phyloP scores from a whole-genome alignment of 345 rosid genomes.

The Stellera chamaejasme region DNA sequence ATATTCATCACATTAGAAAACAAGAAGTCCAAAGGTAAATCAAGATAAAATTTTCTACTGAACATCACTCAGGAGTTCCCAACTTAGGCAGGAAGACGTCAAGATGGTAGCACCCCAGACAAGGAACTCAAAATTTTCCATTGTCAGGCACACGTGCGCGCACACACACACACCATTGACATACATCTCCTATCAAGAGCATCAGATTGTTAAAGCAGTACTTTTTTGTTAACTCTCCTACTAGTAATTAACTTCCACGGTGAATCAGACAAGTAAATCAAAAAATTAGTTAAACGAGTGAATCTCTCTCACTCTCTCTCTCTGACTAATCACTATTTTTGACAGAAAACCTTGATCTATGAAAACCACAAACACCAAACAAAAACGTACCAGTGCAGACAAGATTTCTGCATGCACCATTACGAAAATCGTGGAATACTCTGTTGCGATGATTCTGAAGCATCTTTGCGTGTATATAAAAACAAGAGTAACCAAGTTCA shows the following conservation, averaged over 20 bases:
- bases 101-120: too few species aligned
- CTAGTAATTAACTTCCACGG: too few species aligned
- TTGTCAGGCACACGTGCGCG: too few species aligned
- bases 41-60: background rate
- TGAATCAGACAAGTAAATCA: too few species aligned
- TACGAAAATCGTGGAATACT: slow-evolving; percentile 99
- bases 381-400: slow-evolving; percentile 85
- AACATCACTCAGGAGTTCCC: background rate
- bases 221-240: too few species aligned
- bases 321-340: background rate
- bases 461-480: slow-evolving; percentile 98
- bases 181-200: too few species aligned
- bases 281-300: too few species aligned
- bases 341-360: slow-evolving; percentile 1
- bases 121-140: too few species aligned
- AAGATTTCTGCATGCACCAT: slow-evolving; percentile 99
- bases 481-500: slow-evolving; percentile 98
- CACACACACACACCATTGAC: too few species aligned
- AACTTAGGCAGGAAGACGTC: too few species aligned
- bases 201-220: too few species aligned
- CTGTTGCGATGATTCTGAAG: slow-evolving; percentile 99
- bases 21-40: background rate
- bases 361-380: background rate
- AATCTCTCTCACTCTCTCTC: too few species aligned
- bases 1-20: background rate